phyloP scores from a whole-genome alignment of 805 yeast species.

The Candida verbasci region DNA sequence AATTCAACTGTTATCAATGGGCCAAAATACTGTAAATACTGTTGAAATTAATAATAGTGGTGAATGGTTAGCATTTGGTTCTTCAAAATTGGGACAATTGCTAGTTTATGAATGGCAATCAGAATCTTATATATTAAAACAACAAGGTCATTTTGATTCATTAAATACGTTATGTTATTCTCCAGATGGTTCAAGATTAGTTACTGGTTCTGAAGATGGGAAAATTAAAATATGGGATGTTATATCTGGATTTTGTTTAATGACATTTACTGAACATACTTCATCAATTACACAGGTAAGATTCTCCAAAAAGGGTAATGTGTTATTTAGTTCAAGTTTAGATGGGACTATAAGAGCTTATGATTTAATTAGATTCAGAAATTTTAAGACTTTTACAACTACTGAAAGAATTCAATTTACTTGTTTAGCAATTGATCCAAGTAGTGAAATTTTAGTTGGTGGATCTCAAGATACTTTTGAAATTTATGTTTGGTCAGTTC shows the following conservation, averaged over 20 bases:
- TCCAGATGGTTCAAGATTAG: conserved; percentile 89
- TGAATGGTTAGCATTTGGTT: conserved; percentile 97
- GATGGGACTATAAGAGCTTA: conserved; percentile 98
- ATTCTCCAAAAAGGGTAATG: conserved; percentile 88
- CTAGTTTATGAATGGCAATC: conserved; percentile 99
- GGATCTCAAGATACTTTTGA: conserved; percentile 88
- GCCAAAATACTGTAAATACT: conserved; percentile 82
- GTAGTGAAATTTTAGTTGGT: conserved; percentile 95
- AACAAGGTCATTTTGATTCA: conserved; percentile 95
- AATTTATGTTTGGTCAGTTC: conserved; percentile 95
- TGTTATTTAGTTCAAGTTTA: conserved; percentile 82
- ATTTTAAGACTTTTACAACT: conserved; percentile 92
- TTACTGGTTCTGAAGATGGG: conserved; percentile 96
- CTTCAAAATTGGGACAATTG: conserved; percentile 84
- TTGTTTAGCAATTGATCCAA: conserved; percentile 90
- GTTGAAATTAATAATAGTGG: conserved; percentile 79
- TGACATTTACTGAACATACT: conserved; percentile 87
- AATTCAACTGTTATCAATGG: conserved; percentile 86
- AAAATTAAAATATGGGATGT: conserved; percentile 96
- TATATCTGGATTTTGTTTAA: conserved; percentile 84
- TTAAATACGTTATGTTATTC: conserved; percentile 81
- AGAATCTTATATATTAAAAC: conserved; percentile 90
- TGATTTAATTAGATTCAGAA: conserved; percentile 90
- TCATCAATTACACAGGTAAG: conserved; percentile 84
- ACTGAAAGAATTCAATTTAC: conserved; percentile 83